Evolutionary conservation across 2,329 filamentous ascomycete species (phyloP).

Genomic region (Colletotrichum tanaceti): DNA sequence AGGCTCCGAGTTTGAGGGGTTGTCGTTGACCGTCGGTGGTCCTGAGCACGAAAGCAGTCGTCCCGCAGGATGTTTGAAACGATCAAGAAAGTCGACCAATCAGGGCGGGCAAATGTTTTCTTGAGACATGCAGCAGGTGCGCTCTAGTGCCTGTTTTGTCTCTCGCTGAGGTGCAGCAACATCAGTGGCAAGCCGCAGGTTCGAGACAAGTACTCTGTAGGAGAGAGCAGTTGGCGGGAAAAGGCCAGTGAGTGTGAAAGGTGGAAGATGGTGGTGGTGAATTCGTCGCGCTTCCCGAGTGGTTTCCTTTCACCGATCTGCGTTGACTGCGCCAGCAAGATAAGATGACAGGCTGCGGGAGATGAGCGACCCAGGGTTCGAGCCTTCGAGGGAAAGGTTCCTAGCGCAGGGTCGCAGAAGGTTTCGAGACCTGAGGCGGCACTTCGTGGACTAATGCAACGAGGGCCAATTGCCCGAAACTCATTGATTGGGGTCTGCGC

Average conservation of each 20-base stretch:
- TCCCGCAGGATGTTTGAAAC: constrained; percentile 30
- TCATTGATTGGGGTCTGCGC: not conserved
- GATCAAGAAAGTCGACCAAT: constrained; percentile 28
- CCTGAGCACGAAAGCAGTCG: constrained; percentile 11
- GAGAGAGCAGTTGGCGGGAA: not conserved
- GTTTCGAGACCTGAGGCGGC: constrained; percentile 27
- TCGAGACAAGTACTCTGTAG: not conserved
- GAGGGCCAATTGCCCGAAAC: not conserved
- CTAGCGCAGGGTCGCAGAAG: constrained; percentile 23
- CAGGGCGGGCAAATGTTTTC: constrained; percentile 7
- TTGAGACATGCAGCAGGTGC: constrained; percentile 35
- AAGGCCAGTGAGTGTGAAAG: constrained; percentile 14
- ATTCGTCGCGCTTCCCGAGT: constrained; percentile 2
- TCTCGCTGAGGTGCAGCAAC: constrained; percentile 38
- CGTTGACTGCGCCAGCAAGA: constrained; percentile 31
- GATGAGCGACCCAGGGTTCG: constrained; percentile 34
- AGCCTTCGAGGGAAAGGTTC: not conserved
- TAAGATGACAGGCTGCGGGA: constrained; percentile 37
- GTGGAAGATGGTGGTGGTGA: constrained; percentile 8
- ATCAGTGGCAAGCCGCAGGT: constrained; percentile 7
- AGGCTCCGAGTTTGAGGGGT: constrained; percentile 36
- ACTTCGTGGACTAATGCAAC: constrained; percentile 22
- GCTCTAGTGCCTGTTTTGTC: constrained; percentile 27
- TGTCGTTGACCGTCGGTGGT: constrained; percentile 26
- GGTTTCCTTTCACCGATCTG: constrained; percentile 28